Evolutionary conservation across 345 rosid genomes (phyloP), one percentile per base, ranked within the genome.

Genomic region (Pugionium cornutum): DNA sequence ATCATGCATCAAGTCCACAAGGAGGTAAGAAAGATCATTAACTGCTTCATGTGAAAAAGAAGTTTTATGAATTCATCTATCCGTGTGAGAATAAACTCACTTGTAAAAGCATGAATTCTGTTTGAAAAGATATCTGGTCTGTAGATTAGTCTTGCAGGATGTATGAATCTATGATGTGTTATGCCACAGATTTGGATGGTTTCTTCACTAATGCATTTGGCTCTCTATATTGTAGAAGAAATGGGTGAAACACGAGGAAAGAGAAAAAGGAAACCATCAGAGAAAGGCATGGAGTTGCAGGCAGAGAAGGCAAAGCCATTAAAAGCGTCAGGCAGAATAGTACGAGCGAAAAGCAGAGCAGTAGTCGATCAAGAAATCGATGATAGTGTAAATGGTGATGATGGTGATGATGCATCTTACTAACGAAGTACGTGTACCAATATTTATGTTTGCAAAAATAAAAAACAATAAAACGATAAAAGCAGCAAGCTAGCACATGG

Each of bases 241-340:
- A 82, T 82, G 1, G 96, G 97, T 56, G 99, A 85, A 36, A 80
- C 76, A 3, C 82, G 84, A 11, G 45, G 82, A 58, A 94, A 81
- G 80, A 84, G 97, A 60, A 94, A 81, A 56, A 78, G 97, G 63
- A 94, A 66, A 77, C 99, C 97, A 63, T 94, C 99, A 4, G 96
- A 91, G 82, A 94, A 94, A 80, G 97, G 92, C 69, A 72, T 94
- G 78, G 96, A 83, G 77, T 76, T 91, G 81, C 99, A 88, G 75
- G 99, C 92, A 29, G 95, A 85, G 84, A 91, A 85, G 83, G 90
- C 77, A 79, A 90, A 84, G 69, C 97, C 96, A 5, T 44, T 66
- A 59, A 89, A 86, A 75, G 69, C 77, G 71, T 78, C 89, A 36
- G 76, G 86, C 75, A 82, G 81, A 79, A 62, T 70, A 72, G 81